A percentile compares a stretch with the other conserved stretches of the same genome.
phyloP scores from a whole-genome alignment of 1,139 yeast species.

The Geotrichum cucujoidarum region DNA sequence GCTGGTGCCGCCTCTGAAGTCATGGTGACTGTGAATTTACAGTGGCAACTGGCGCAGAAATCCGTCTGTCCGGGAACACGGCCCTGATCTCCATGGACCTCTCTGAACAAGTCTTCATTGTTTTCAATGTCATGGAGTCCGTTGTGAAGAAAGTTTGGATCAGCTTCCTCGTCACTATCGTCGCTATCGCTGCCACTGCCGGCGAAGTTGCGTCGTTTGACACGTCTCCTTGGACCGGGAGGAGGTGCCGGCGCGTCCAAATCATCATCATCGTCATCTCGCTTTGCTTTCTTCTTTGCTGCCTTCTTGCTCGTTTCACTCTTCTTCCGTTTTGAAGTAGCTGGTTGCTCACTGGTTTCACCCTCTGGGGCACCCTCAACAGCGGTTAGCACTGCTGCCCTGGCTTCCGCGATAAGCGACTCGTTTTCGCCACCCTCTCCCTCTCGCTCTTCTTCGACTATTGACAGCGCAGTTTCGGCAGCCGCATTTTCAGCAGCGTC shows the following conservation, averaged over 20 bases:
- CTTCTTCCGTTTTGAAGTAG: neutral
- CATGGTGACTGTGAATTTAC: constrained; percentile 21
- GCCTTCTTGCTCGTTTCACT: neutral
- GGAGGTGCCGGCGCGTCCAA: neutral
- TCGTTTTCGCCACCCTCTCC: constrained; percentile 18
- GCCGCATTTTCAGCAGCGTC: constrained; percentile 17
- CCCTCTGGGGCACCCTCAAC: neutral
- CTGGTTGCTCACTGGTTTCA: neutral
- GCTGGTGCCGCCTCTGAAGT: constrained; percentile 19
- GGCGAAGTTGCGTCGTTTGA: constrained; percentile 7
- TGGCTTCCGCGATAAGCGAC: constrained; percentile 5
- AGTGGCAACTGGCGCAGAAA: constrained; percentile 29
- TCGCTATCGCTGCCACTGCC: constrained; percentile 19
- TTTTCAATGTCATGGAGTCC: constrained; percentile 25
- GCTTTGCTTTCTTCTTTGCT: constrained; percentile 4
- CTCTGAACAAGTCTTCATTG: constrained; percentile 22
- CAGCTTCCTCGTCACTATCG: constrained; percentile 15
- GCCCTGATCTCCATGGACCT: constrained; percentile 17
- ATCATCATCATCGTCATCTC: neutral
- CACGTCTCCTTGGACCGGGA: neutral
- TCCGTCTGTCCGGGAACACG: constrained; percentile 30
- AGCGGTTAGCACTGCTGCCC: constrained; percentile 16
- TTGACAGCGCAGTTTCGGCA: constrained; percentile 19
- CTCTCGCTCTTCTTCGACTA: constrained; percentile 8
- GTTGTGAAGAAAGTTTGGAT: neutral